A percentile compares a stretch with the other conserved stretches of the same genome.
Conservation (phyloP, 2,329 filamentous ascomycete genomes). For the Calcarisporium arbuscula region DNA sequence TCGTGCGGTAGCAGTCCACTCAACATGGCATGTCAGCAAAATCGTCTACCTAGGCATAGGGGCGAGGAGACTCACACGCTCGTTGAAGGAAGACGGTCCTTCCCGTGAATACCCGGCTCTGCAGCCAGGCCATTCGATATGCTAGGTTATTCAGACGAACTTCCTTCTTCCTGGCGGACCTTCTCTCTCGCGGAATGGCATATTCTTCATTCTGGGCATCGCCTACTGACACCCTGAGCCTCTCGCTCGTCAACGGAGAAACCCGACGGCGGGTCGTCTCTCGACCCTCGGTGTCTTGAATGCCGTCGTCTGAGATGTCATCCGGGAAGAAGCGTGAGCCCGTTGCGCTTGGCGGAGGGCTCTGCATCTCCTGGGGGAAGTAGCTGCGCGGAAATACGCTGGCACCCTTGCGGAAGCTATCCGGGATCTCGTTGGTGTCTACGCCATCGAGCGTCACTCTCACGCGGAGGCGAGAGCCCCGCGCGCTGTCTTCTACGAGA, state of each 20-base stretch:
- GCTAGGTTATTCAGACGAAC: constrained; percentile 89
- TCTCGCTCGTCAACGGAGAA: constrained; percentile 25
- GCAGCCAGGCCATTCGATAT: constrained; percentile 94
- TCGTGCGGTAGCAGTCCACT: constrained; percentile 94
- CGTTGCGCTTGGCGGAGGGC: constrained; percentile 68
- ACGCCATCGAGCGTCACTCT: constrained; percentile 90
- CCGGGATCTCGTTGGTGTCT: constrained; percentile 91
- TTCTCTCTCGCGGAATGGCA: constrained; percentile 67
- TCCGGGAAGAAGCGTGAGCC: constrained; percentile 70
- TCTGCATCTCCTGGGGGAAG: constrained; percentile 90
- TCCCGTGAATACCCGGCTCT: constrained; percentile 84
- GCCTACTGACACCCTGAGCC: constrained; percentile 55
- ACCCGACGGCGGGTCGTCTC: constrained; percentile 28
- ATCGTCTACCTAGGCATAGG: neutral
- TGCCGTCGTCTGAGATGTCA: constrained; percentile 51
- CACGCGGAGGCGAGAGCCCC: constrained; percentile 75
- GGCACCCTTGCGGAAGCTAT: constrained; percentile 85
- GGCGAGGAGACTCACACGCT: constrained; percentile 61
- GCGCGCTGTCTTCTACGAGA: constrained; percentile 82
- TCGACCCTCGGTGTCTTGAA: constrained; percentile 44
- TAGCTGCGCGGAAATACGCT: constrained; percentile 88
- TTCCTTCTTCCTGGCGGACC: constrained; percentile 67
- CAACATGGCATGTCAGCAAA: constrained; percentile 9
- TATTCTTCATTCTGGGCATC: constrained; percentile 71
- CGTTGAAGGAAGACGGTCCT: constrained; percentile 83